Evolutionary conservation across 2,329 filamentous ascomycete species (phyloP).

Genomic region (Epichloe baconii): DNA sequence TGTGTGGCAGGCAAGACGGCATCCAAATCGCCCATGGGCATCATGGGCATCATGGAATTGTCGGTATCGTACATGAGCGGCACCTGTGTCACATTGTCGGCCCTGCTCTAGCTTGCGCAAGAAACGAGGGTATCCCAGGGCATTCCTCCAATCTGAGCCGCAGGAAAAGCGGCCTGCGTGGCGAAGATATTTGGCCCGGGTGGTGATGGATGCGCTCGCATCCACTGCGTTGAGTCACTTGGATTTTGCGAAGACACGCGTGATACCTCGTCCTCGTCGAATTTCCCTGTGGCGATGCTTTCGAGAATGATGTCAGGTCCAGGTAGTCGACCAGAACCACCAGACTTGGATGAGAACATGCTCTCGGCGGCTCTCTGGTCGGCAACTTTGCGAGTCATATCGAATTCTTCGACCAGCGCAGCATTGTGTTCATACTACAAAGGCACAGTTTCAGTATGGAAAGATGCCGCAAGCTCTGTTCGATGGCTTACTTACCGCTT

Average conservation of each 20-base stretch:
- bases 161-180: background rate
- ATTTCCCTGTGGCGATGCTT: conserved; percentile 10
- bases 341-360: conserved; percentile 5
- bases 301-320: conserved; percentile 17
- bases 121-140: conserved; percentile 15
- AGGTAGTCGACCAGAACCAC: conserved; percentile 10
- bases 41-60: conserved; percentile 6
- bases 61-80: conserved; percentile 12
- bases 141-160: conserved; percentile 7
- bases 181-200: background rate
- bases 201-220: background rate
- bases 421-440: conserved; percentile 17
- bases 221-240: background rate
- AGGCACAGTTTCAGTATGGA: background rate
- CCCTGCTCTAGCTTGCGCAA: conserved; percentile 14
- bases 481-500: conserved; percentile 12
- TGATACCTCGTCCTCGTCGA: conserved; percentile 10
- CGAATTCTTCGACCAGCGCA: conserved; percentile 18
- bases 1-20: conserved; percentile 9
- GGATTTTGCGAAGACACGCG: conserved; percentile 3
- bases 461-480: background rate
- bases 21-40: conserved; percentile 11
- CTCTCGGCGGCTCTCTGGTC: conserved; percentile 10
- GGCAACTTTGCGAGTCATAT: conserved; percentile 16
- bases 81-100: conserved; percentile 8